These are phyloP conservation scores for Myxozyma mucilagina DNA, from an alignment of 805 yeast genomes.

Conservation along the genomic window DNA sequence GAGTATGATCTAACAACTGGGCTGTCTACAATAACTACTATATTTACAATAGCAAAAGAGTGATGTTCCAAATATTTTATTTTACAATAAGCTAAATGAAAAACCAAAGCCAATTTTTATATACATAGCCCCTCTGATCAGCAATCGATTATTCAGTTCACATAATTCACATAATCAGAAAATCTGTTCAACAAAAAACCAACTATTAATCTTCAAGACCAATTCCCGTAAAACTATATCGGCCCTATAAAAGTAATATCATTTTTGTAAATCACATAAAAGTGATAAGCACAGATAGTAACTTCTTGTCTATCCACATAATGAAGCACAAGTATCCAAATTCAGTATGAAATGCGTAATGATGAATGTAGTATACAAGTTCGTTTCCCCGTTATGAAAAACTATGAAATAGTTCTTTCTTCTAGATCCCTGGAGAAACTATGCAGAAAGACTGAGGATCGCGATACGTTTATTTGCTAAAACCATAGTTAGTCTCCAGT, in stretches of 20 bases:
- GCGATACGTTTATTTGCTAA: constrained; percentile 23
- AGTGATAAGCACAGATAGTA: too few relatives aligned
- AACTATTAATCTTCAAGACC: too few relatives aligned
- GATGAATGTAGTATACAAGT: too few relatives aligned
- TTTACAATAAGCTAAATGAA: constrained; percentile 2
- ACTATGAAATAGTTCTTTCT: background rate
- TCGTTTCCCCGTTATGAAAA: constrained; percentile 3
- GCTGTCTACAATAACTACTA: background rate
- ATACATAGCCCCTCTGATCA: too few relatives aligned
- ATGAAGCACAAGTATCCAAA: too few relatives aligned
- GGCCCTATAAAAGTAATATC: constrained; percentile 1
- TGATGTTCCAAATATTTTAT: constrained; percentile 2
- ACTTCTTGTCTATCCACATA: too few relatives aligned
- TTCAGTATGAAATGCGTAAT: too few relatives aligned
- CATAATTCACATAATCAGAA: too few relatives aligned
- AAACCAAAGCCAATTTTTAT: constrained; percentile 8
- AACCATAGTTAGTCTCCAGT: constrained; percentile 7
- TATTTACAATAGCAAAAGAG: background rate
- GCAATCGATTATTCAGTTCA: background rate
- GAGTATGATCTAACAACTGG: too few relatives aligned
- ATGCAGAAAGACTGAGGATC: constrained; percentile 9
- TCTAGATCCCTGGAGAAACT: constrained; percentile 4
- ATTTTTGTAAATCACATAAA: background rate
- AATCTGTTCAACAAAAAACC: too few relatives aligned
- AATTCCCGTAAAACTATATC: constrained; percentile 1